These are phyloP conservation scores for Saccharomyces hybrid DNA, from an alignment of 1,139 yeast genomes.

Conservation along the genomic window DNA sequence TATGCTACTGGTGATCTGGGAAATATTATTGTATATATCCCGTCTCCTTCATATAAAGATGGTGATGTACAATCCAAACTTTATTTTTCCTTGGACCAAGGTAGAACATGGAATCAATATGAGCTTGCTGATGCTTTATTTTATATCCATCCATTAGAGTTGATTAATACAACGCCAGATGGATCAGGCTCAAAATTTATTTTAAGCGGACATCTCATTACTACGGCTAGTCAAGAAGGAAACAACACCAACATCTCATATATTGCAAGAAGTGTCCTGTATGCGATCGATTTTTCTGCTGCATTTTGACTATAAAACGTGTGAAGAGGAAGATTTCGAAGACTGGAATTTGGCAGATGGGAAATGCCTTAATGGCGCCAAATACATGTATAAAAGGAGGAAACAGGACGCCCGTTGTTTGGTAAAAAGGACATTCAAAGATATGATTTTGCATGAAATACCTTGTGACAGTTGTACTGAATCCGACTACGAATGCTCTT, in stretches of 20 bases:
- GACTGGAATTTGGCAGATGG: conserved; percentile 52
- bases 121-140: conserved; percentile 36
- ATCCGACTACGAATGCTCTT: conserved; percentile 67
- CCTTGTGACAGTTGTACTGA: conserved; percentile 54
- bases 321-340: conserved; percentile 56
- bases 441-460: conserved; percentile 46
- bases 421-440: conserved; percentile 53
- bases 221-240: neutral
- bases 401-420: conserved; percentile 64
- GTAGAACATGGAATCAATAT: conserved; percentile 51
- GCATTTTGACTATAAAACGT: conserved; percentile 48
- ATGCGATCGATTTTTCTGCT: conserved; percentile 54
- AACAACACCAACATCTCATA: neutral
- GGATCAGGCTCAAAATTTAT: conserved; percentile 61
- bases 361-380: conserved; percentile 66
- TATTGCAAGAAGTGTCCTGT: conserved; percentile 16
- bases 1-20: conserved; percentile 78
- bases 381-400: conserved; percentile 60
- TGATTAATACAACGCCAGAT: conserved; percentile 57
- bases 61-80: conserved; percentile 31
- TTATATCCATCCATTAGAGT: conserved; percentile 27
- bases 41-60: conserved; percentile 28
- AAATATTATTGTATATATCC: conserved; percentile 57
- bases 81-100: conserved; percentile 68
- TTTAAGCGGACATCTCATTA: conserved; percentile 38